A percentile compares a stretch with the other conserved stretches of the same genome.
Conservation (phyloP, 192 early-diverging fungal genomes). For the Coemansia sp. region DNA sequence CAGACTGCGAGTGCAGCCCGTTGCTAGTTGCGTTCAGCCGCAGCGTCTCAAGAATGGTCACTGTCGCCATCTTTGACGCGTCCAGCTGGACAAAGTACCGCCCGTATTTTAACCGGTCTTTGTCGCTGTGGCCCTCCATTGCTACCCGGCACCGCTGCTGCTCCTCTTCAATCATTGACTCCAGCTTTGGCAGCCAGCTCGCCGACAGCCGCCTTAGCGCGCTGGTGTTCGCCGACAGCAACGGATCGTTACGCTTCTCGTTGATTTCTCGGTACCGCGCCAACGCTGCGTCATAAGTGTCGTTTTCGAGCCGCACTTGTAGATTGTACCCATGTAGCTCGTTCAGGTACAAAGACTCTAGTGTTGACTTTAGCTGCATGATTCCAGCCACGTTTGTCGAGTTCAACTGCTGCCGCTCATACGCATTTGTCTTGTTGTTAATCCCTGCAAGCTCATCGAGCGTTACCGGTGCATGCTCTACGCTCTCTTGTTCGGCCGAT, state of each 20-base stretch:
- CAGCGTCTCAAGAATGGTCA: conserved; percentile 81
- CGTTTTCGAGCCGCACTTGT: conserved; percentile 80
- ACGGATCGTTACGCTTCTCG: conserved; percentile 58
- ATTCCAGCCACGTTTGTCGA: conserved; percentile 72
- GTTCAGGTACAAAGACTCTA: conserved; percentile 59
- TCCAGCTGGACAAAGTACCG: conserved; percentile 42
- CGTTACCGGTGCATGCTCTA: not conserved
- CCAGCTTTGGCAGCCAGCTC: conserved; percentile 73
- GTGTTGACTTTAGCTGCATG: conserved; percentile 66
- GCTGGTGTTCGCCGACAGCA: conserved; percentile 56
- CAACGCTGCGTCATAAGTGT: conserved; percentile 72
- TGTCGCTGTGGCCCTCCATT: conserved; percentile 17
- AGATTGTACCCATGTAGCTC: conserved; percentile 65
- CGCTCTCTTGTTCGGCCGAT: not conserved
- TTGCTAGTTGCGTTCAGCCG: conserved; percentile 47
- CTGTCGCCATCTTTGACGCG: conserved; percentile 74
- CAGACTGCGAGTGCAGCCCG: not conserved
- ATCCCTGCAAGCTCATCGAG: not conserved
- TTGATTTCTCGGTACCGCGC: conserved; percentile 61
- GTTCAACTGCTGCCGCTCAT: conserved; percentile 14
- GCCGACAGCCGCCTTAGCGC: conserved; percentile 63
- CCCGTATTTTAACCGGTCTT: conserved; percentile 29
- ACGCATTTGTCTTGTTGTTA: not conserved
- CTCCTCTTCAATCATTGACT: conserved; percentile 69
- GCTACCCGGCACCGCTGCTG: conserved; percentile 53